phyloP scores from a whole-genome alignment of 1,139 yeast species.

The Geotrichum klebahnii region DNA sequence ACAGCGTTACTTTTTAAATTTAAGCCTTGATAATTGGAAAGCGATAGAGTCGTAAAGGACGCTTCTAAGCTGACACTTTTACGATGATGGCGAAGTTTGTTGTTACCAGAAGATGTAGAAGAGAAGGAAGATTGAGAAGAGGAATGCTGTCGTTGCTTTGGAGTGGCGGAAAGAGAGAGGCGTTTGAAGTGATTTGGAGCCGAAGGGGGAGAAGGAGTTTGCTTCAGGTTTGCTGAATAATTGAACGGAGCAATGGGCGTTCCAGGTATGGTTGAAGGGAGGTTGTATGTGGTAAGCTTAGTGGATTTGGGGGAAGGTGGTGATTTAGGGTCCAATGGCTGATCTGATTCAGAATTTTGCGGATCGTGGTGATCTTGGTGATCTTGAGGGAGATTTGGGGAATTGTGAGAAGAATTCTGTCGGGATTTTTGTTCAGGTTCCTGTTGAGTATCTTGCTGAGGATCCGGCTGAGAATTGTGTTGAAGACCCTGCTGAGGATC shows the following conservation, averaged over 20 bases:
- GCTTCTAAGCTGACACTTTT: conserved; percentile 15
- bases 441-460: too few species aligned
- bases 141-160: not conserved
- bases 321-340: not conserved
- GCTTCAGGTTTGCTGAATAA: not conserved
- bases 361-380: too few species aligned
- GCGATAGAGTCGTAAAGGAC: not conserved
- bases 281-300: too few species aligned
- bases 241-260: not conserved
- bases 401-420: too few species aligned
- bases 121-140: not conserved
- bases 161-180: conserved; percentile 2
- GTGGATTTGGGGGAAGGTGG: too few species aligned
- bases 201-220: not conserved
- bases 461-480: too few species aligned
- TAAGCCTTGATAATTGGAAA: not conserved
- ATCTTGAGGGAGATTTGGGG: too few species aligned
- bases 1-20: not conserved
- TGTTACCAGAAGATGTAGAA: not conserved
- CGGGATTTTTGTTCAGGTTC: too few species aligned
- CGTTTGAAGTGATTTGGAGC: conserved; percentile 1
- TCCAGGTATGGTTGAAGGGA: too few species aligned
- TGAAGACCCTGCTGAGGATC: too few species aligned
- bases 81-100: conserved; percentile 2
- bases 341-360: too few species aligned